Evolutionary conservation across 2,329 filamentous ascomycete species (phyloP).

Genomic region (Fusarium odoratissimum): DNA sequence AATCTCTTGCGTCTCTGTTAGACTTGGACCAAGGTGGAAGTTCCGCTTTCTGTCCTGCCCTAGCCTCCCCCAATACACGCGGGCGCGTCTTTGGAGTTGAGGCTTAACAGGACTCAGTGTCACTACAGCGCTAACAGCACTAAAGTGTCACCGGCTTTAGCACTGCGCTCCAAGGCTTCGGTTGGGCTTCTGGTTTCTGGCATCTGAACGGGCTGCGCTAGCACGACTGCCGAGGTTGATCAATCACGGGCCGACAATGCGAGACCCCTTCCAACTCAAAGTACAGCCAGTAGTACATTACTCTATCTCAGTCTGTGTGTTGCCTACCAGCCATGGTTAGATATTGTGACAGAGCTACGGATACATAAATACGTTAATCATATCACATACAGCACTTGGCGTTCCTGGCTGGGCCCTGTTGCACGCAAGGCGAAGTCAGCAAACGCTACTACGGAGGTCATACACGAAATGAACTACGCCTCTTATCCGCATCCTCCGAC

Average conservation of each 20-base stretch:
- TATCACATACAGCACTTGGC: not conserved
- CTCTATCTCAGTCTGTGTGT: not conserved
- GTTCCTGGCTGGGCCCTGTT: not conserved
- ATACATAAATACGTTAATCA: not conserved
- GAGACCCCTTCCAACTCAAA: constrained; percentile 22
- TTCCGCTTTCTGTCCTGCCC: constrained; percentile 25
- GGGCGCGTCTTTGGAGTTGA: constrained; percentile 30
- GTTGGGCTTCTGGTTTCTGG: constrained; percentile 33
- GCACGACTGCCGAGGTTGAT: constrained; percentile 29
- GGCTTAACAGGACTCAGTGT: constrained; percentile 16
- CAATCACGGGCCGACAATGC: constrained; percentile 17
- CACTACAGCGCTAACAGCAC: constrained; percentile 7
- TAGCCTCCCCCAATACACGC: constrained; percentile 22
- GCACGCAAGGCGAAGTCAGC: constrained; percentile 4
- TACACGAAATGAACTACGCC: constrained; percentile 13
- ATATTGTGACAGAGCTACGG: not conserved
- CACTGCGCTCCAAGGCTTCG: constrained; percentile 25
- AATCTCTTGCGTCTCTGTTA: constrained; percentile 44
- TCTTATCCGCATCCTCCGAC: constrained; percentile 25
- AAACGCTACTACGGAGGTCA: not conserved
- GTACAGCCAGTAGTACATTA: not conserved
- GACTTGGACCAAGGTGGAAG: constrained; percentile 33
- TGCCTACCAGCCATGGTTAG: not conserved
- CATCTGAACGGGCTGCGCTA: constrained; percentile 29
- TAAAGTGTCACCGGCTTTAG: constrained; percentile 11